Evolutionary conservation across 345 rosid genomes (phyloP).

Genomic region (Gossypium arboreum): DNA sequence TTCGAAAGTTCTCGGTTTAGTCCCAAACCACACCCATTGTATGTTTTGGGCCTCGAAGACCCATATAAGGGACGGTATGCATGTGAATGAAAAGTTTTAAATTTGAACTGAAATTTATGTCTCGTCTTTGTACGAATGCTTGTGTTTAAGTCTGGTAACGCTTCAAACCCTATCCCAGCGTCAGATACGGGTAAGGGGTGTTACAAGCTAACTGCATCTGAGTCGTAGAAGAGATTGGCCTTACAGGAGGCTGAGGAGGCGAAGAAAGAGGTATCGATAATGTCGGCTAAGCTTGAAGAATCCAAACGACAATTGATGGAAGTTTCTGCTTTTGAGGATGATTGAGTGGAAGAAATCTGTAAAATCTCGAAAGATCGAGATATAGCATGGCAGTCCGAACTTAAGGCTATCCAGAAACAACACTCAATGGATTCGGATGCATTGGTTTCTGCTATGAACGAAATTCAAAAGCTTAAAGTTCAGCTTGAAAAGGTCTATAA

Average conservation of each 20-base stretch:
- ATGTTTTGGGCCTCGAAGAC: too few species aligned
- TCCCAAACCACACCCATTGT: too few species aligned
- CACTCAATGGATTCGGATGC: slow-evolving; percentile 77
- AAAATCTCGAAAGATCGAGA: slow-evolving; percentile 85
- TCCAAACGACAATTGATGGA: slow-evolving; percentile 64
- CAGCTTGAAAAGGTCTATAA: slow-evolving; percentile 60
- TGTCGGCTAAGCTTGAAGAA: slow-evolving; percentile 56
- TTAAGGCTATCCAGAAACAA: slow-evolving; percentile 90
- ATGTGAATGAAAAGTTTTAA: too few species aligned
- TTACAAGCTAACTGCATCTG: slow-evolving; percentile 48
- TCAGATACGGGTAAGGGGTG: too few species aligned
- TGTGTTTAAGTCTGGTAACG: too few species aligned
- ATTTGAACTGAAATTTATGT: too few species aligned
- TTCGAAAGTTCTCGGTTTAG: too few species aligned
- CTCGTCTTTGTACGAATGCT: too few species aligned
- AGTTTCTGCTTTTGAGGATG: slow-evolving; percentile 74
- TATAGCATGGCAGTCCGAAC: slow-evolving; percentile 91
- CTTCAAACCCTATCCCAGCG: too few species aligned
- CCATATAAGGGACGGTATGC: too few species aligned
- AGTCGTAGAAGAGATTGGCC: slow-evolving; percentile 63
- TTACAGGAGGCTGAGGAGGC: slow-evolving; percentile 73
- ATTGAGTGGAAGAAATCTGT: slow-evolving; percentile 67
- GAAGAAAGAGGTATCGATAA: slow-evolving; percentile 45
- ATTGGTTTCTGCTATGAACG: slow-evolving; percentile 72
- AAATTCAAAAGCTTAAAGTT: slow-evolving; percentile 78